Base-by-base conservation (phyloP, 306 rosid genomes). In the Lupinus albus region DNA sequence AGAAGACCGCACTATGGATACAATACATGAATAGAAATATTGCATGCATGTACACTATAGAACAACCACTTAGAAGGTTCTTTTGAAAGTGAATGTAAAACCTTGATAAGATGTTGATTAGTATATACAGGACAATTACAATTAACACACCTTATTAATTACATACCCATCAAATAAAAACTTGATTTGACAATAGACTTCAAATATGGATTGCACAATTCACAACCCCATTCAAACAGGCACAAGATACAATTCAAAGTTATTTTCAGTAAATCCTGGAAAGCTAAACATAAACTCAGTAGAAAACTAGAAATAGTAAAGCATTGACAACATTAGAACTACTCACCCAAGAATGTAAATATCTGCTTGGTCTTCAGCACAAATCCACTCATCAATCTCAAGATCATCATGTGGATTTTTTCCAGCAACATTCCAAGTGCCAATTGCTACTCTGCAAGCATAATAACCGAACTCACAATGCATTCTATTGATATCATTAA, bases 401-500 rank as follows among this genome's bases (percentile, higher is more conserved):
- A 90, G 87, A 63, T 86, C 89, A 20, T 82, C 86, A 64, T 48
- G 0, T n/a, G 99, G 99, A 82, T 36, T 44, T 82, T 71, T 86
- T 83, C 97, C 99, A 65, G 87, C 97, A 35, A 90, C 99, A 82
- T 93, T 93, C 99, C 99, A 93, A 39, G 86, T 86, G 45, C 94
- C 91, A 76, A 90, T 73, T 45, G 88, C 84, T 57, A 93, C 88
- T 86, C 96, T 92, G 83, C 68, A 33, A 33, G 38, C 6, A 83
- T 7, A 55, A 67, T 25, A 76, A 75, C 47, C 78, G 80, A 65
- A 45, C 60, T 58, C 58, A 53, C 65, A 58, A 79, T 46, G 45
- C 60, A 58, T 62, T 50, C 48, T 63, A 70, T 78, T 61, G 47
- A 76, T 77, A 55, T 25, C 18, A 42, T 50, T 75, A 35, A 18